Conservation (phyloP, 2,329 filamentous ascomycete genomes). For the Fusarium bulbicola region DNA sequence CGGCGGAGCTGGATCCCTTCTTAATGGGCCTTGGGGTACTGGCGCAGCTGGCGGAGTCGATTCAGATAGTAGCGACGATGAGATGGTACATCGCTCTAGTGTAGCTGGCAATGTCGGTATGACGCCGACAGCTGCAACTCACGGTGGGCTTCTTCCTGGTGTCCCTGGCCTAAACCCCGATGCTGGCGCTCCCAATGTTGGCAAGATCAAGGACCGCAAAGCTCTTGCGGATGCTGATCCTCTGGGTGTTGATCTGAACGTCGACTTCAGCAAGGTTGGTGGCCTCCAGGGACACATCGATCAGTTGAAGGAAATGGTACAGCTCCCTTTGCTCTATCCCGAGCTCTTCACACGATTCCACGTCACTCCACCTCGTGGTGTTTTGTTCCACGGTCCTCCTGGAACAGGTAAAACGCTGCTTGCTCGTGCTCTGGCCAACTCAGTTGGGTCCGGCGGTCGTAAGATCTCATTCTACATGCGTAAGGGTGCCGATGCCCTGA, state of each 20-base stretch:
- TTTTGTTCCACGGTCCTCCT: conserved; percentile 95
- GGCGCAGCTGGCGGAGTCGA: conserved; percentile 82
- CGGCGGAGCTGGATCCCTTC: conserved; percentile 74
- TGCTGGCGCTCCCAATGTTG: conserved; percentile 77
- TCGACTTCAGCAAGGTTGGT: conserved; percentile 94
- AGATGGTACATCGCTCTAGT: conserved; percentile 72
- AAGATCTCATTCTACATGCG: conserved; percentile 99
- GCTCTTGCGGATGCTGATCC: conserved; percentile 93
- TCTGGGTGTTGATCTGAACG: conserved; percentile 88
- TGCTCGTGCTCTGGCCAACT: conserved; percentile 90
- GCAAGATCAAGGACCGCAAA: conserved; percentile 93
- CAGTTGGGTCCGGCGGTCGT: conserved; percentile 84
- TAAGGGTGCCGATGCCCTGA: conserved; percentile 95
- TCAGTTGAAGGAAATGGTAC: conserved; percentile 98
- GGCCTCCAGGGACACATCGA: conserved; percentile 94
- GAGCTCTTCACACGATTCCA: conserved; percentile 93
- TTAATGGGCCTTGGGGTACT: conserved; percentile 78
- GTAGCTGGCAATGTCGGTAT: conserved; percentile 68
- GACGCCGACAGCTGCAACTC: conserved; percentile 63
- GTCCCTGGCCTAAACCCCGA: conserved; percentile 54
- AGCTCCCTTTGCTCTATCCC: conserved; percentile 90
- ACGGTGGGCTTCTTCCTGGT: conserved; percentile 57
- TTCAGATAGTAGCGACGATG: conserved; percentile 97
- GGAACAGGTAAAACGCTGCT: conserved; percentile 98
- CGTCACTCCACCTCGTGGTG: conserved; percentile 92